A percentile compares a stretch with the other conserved stretches of the same genome.
phyloP scores from a whole-genome alignment of 2,329 filamentous ascomycete genomes.

The Drechslerella dactyloides region DNA sequence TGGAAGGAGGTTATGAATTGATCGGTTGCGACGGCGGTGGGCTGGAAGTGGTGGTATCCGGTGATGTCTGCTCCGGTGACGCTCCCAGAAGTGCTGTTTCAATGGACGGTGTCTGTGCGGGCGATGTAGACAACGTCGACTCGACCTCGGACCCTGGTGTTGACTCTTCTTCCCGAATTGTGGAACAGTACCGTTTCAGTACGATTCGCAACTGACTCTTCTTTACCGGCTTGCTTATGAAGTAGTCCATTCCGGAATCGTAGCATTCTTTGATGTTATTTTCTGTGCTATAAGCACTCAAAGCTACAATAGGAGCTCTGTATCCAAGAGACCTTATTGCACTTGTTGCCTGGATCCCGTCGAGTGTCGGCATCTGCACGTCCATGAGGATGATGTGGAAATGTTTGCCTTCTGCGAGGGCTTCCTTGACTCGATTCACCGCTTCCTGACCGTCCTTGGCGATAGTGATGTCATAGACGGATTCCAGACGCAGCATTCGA shows the following conservation, averaged over 20 bases:
- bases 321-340: conserved; percentile 87
- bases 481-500: conserved; percentile 66
- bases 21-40: conserved; percentile 1
- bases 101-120: conserved; percentile 36
- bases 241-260: conserved; percentile 91
- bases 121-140: conserved; percentile 30
- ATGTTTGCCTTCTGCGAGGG: conserved; percentile 73
- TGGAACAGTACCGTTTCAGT: conserved; percentile 53
- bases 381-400: conserved; percentile 97
- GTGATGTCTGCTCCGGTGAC: background rate
- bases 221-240: conserved; percentile 68
- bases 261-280: conserved; percentile 86
- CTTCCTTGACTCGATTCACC: conserved; percentile 80
- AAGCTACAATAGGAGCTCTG: conserved; percentile 82
- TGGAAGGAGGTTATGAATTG: conserved; percentile 1
- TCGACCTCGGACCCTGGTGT: conserved; percentile 44
- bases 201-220: conserved; percentile 53
- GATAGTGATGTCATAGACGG: conserved; percentile 75
- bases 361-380: conserved; percentile 90
- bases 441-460: conserved; percentile 87
- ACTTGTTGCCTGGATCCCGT: conserved; percentile 83
- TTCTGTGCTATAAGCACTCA: conserved; percentile 89
- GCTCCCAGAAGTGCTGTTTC: conserved; percentile 27
- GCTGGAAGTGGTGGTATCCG: conserved; percentile 11
- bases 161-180: conserved; percentile 50